Evolutionary conservation across 2,329 filamentous ascomycete species (phyloP).

Genomic region (Sporothrix pseudoabietina): DNA sequence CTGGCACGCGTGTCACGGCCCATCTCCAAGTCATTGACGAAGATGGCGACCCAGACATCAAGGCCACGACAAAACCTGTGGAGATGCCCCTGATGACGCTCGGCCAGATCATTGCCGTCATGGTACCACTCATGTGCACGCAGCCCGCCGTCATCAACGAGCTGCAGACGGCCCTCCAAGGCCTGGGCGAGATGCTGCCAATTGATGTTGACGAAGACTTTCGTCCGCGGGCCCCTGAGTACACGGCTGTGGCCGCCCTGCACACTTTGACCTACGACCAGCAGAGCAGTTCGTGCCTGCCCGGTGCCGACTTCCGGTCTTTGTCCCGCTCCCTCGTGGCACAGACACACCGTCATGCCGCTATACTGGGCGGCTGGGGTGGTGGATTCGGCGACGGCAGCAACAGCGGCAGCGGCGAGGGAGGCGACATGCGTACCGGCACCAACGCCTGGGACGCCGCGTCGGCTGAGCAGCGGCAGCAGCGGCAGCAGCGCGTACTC

Average conservation of each 20-base stretch:
- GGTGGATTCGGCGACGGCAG: constrained; percentile 17
- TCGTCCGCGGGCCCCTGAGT: constrained; percentile 20
- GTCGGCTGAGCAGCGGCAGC: constrained; percentile 21
- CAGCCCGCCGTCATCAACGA: constrained; percentile 24
- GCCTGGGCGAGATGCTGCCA: constrained; percentile 26
- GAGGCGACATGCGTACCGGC: background rate
- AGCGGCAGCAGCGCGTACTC: constrained; percentile 22
- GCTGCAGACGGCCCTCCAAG: constrained; percentile 23
- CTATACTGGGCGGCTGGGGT: constrained; percentile 19
- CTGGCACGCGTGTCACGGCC: constrained; percentile 13
- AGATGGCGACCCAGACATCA: constrained; percentile 1
- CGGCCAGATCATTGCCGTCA: constrained; percentile 28
- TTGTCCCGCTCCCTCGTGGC: constrained; percentile 25
- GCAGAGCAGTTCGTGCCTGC: constrained; percentile 23
- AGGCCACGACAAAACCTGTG: background rate
- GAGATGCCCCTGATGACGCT: constrained; percentile 21
- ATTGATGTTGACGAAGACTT: constrained; percentile 26
- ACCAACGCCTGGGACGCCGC: constrained; percentile 18
- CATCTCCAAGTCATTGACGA: constrained; percentile 13
- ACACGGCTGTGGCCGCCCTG: constrained; percentile 24
- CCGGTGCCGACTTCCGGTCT: constrained; percentile 23
- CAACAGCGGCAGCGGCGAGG: background rate
- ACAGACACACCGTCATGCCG: constrained; percentile 25
- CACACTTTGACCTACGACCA: constrained; percentile 20
- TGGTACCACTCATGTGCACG: constrained; percentile 25